Percentiles rank a stretch among this genome's conserved stretches.
Evolutionary conservation across 306 rosid genomes (phyloP).

Genomic region (Dryas octopetala): DNA sequence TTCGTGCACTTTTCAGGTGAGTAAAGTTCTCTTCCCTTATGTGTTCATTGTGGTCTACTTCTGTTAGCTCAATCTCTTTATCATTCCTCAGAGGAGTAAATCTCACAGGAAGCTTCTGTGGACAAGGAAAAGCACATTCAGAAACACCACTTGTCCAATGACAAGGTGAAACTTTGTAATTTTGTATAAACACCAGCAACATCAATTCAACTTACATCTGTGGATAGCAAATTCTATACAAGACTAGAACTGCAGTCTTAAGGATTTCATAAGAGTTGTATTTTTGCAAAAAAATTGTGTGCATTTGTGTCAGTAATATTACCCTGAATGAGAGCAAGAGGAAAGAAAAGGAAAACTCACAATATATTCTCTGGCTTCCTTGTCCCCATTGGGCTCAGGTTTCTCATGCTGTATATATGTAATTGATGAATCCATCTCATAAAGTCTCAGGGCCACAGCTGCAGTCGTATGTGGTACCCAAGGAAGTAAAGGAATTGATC

Average conservation of each 20-base stretch:
- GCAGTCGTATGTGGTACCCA: conserved; percentile 91
- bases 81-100: conserved; percentile 50
- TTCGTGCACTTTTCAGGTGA: conserved; percentile 48
- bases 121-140: conserved; percentile 14
- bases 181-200: neutral
- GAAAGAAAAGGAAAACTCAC: conserved; percentile 42
- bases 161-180: neutral
- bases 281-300: neutral
- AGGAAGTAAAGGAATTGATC: conserved; percentile 66
- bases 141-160: neutral
- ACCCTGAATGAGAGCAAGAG: conserved; percentile 8
- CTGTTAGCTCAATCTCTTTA: conserved; percentile 52
- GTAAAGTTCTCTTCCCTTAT: conserved; percentile 43
- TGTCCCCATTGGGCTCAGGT: conserved; percentile 52
- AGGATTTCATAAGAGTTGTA: neutral
- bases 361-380: conserved; percentile 43
- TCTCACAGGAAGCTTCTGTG: conserved; percentile 69
- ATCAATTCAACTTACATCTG: neutral
- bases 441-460: conserved; percentile 82
- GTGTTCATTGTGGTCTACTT: conserved; percentile 36
- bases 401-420: conserved; percentile 50
- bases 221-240: neutral
- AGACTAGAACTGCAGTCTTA: neutral
- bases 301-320: neutral
- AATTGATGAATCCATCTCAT: conserved; percentile 77